Base-by-base conservation (phyloP, 495 filamentous ascomycete genomes). In the Annulohypoxylon bovei region DNA sequence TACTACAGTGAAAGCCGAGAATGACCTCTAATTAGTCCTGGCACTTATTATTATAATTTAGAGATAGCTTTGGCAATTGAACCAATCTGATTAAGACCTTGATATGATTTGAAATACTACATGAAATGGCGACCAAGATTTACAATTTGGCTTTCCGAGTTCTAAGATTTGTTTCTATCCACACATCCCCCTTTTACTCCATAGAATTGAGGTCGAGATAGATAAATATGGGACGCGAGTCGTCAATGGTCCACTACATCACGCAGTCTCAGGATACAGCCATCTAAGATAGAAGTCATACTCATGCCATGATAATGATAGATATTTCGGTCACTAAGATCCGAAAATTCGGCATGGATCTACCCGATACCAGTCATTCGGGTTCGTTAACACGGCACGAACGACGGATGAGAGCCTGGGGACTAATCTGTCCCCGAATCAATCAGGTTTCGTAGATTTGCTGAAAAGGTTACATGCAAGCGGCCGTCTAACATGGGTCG, bases 171-270 rank as follows among this genome's bases (percentile, higher is more conserved):
- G 39, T 4, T 20, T 42, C 39, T 42, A 20, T 20, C 12, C 5
- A 18, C 8, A 4, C 33, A 35, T 35, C 8, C 9, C 12, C 7
- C 16, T 6, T 47, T 42, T 8, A 20, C 28, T 23, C 16, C 1
- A 16, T 39, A n/a, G 20, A 40, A 44, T 37, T 44, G 16, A 27
- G 47, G 33, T 33, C 42, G 22, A 42, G 12, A 50, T 25, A 59
- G 27, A 59, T 23, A 52, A 25, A 3, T 25, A 1, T 16, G 40
- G 23, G 4, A 9, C 0, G 1, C 33, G 56, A 59, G 4, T 58
- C 63, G 54, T 59, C 54, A 66, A 49, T 16, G 32, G 20, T 35
- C 57, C 65, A 56, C 47, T 33, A 12, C 40, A 62, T 68, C 57
- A 62, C 57, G 65, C 49, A 62, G 62, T 68, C 9, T 28, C 27